A percentile compares a stretch with the other conserved stretches of the same genome.
These are phyloP conservation scores for Periconia digitata DNA, from an alignment of 2,329 filamentous ascomycete species.

Conservation along the genomic window DNA sequence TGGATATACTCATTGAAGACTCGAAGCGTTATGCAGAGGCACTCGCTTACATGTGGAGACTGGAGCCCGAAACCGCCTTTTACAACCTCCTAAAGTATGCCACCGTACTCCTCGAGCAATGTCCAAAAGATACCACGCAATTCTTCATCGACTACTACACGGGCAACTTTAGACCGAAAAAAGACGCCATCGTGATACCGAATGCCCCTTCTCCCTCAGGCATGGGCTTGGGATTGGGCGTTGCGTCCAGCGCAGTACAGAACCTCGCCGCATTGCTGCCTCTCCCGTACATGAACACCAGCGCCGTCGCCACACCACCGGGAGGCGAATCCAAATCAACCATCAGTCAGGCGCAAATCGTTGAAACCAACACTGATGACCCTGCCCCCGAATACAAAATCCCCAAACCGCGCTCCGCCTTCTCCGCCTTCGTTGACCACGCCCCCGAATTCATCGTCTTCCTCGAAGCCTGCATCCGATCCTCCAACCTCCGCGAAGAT, in stretches of 20 bases:
- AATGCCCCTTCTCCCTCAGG: conserved; percentile 50
- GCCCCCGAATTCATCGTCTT: conserved; percentile 89
- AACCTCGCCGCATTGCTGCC: conserved; percentile 83
- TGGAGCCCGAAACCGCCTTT: conserved; percentile 80
- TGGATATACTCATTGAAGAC: conserved; percentile 95
- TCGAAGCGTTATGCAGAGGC: conserved; percentile 88
- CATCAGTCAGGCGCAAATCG: conserved; percentile 56
- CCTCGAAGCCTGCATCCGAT: conserved; percentile 80
- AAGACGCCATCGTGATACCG: conserved; percentile 59
- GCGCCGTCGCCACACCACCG: conserved; percentile 57
- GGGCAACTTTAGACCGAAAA: conserved; percentile 74
- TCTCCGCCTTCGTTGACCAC: conserved; percentile 95
- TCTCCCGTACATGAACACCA: conserved; percentile 78
- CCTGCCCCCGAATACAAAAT: conserved; percentile 66
- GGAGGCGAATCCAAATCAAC: conserved; percentile 56
- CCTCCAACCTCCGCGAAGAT: conserved; percentile 68
- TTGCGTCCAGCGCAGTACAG: conserved; percentile 75
- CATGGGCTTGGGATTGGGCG: conserved; percentile 42
- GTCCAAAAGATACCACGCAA: conserved; percentile 76
- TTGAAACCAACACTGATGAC: conserved; percentile 56
- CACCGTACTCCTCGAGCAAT: conserved; percentile 84
- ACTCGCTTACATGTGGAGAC: conserved; percentile 84
- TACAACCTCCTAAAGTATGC: conserved; percentile 93
- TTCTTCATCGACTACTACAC: conserved; percentile 96
- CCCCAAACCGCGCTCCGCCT: conserved; percentile 83